A percentile compares a stretch with the other conserved stretches of the same genome.
phyloP scores from a whole-genome alignment of 257 asterid species.

The Phtheirospermum japonicum region DNA sequence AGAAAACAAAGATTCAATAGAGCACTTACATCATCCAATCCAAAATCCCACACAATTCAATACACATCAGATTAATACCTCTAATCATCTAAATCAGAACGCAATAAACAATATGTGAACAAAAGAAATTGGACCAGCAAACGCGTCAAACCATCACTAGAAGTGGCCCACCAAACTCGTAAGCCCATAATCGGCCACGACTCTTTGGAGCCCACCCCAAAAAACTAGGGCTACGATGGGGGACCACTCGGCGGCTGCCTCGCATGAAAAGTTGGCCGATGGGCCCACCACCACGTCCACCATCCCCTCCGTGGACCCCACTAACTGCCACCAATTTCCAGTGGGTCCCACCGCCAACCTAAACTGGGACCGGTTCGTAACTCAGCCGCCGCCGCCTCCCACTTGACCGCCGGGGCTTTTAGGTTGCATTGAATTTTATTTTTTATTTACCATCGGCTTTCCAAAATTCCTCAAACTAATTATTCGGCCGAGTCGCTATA shows the following conservation, averaged over 20 bases:
- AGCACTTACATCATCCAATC: too few relatives aligned
- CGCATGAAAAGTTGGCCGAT: conserved; percentile 7
- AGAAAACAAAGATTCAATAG: too few relatives aligned
- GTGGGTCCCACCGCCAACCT: conserved; percentile 28
- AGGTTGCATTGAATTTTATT: too few relatives aligned
- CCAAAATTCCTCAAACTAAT: too few relatives aligned
- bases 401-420: background rate
- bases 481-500: background rate
- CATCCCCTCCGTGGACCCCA: conserved; percentile 16
- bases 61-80: too few relatives aligned
- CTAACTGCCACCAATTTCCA: background rate
- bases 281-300: conserved; percentile 29
- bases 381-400: conserved; percentile 23
- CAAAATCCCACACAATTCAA: too few relatives aligned
- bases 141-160: background rate
- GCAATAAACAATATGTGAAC: too few relatives aligned
- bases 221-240: conserved; percentile 29
- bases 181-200: conserved; percentile 40
- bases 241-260: conserved; percentile 46
- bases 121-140: conserved; percentile 22
- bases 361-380: conserved; percentile 2
- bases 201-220: conserved; percentile 25
- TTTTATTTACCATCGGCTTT: background rate
- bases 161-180: conserved; percentile 36
- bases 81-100: too few relatives aligned